Conservation (phyloP, 768 basidiomycete species). For the Kwoniella europaea region DNA sequence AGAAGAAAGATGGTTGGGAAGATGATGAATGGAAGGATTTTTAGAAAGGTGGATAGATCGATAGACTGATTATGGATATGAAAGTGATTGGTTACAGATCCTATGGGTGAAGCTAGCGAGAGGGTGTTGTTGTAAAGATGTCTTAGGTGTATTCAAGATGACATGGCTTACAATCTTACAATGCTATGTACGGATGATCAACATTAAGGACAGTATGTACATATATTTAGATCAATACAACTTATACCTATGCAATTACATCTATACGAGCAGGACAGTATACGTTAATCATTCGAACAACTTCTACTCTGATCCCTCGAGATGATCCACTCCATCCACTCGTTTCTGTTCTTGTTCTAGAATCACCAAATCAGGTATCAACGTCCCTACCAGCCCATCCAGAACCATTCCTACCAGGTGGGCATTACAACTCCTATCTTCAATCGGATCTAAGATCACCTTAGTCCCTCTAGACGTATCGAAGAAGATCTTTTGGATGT, state of each 20-base stretch:
- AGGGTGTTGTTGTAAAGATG: too few relatives aligned
- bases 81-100: too few relatives aligned
- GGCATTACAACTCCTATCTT: constrained; percentile 69
- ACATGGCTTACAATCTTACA: too few relatives aligned
- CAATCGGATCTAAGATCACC: constrained; percentile 55
- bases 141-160: too few relatives aligned
- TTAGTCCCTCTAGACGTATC: constrained; percentile 1
- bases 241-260: neutral
- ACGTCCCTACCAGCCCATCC: constrained; percentile 70
- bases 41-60: constrained; percentile 54
- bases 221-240: neutral
- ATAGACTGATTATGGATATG: too few relatives aligned
- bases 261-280: too few relatives aligned
- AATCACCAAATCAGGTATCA: constrained; percentile 75
- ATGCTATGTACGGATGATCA: neutral
- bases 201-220: neutral
- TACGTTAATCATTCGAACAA: too few relatives aligned
- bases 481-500: constrained; percentile 1
- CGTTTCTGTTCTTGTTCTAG: neutral
- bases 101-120: too few relatives aligned
- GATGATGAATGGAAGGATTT: constrained; percentile 80
- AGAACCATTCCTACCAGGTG: constrained; percentile 76
- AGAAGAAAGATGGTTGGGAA: constrained; percentile 42
- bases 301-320: too few relatives aligned
- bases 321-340: neutral